Evolutionary conservation across 108 stramenopile genomes (phyloP).

Genomic region (Cyclotella atomus): DNA sequence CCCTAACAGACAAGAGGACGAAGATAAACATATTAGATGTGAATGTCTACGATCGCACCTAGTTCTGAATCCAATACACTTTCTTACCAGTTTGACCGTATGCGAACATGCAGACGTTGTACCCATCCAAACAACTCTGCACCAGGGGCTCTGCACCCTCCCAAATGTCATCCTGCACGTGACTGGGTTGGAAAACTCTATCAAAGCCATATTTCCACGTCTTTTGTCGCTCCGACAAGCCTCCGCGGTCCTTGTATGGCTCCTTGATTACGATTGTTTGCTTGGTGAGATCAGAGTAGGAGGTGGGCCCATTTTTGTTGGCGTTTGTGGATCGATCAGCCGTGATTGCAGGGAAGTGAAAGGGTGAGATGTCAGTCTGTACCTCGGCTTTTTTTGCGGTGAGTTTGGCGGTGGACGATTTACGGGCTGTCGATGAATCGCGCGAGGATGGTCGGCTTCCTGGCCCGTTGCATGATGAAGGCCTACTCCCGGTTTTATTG

Average conservation of each 20-base stretch:
- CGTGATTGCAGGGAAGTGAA: conserved; percentile 61
- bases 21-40: background rate
- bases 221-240: conserved; percentile 70
- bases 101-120: conserved; percentile 91
- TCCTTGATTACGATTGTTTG: conserved; percentile 72
- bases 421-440: conserved; percentile 7
- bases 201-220: conserved; percentile 82
- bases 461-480: conserved; percentile 19
- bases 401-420: conserved; percentile 3
- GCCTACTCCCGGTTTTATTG: background rate
- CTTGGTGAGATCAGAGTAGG: conserved; percentile 75
- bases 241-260: conserved; percentile 83
- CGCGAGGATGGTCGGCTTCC: conserved; percentile 18
- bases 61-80: conserved; percentile 47
- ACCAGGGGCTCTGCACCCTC: conserved; percentile 87
- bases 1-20: conserved; percentile 18
- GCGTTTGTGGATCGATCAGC: conserved; percentile 23
- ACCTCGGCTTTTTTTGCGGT: background rate
- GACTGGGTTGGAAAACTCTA: conserved; percentile 60
- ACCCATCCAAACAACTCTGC: conserved; percentile 85
- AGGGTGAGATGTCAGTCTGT: conserved; percentile 29
- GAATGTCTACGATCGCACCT: background rate
- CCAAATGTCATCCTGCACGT: conserved; percentile 83
- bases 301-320: conserved; percentile 28
- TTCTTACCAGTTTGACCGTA: conserved; percentile 86